A percentile compares a stretch with the other conserved stretches of the same genome.
These are phyloP conservation scores for Prototheca wickerhamii DNA, from an alignment of 163 green algal species.

Conservation along the genomic window DNA sequence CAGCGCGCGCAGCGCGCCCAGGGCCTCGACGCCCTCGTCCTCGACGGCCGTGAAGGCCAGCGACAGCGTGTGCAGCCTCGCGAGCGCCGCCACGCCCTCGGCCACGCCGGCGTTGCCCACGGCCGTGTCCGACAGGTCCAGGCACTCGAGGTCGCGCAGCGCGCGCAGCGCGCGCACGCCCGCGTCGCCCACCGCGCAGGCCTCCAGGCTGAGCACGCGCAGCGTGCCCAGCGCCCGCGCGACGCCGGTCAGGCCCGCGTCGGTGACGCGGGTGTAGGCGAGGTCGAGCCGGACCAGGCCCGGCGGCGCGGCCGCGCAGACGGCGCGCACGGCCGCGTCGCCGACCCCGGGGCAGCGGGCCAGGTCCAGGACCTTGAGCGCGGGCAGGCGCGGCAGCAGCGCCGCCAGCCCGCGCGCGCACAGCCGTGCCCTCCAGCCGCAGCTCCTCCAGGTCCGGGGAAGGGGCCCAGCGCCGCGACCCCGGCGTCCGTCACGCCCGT, in stretches of 20 bases:
- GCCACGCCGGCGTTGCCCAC: slow-evolving; percentile 29
- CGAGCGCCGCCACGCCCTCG: slow-evolving; percentile 19
- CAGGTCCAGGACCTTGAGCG: slow-evolving; percentile 14
- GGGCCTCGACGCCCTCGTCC: slow-evolving; percentile 15
- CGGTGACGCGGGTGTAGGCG: slow-evolving; percentile 11
- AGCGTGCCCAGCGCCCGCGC: neutral
- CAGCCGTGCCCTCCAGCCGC: slow-evolving; percentile 4
- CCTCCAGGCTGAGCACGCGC: slow-evolving; percentile 1
- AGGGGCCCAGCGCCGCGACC: slow-evolving; percentile 9
- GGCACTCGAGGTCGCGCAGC: slow-evolving; percentile 26
- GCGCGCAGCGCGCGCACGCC: slow-evolving; percentile 4
- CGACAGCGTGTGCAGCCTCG: slow-evolving; percentile 34
- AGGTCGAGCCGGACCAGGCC: slow-evolving; percentile 9
- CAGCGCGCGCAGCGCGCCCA: slow-evolving; percentile 28
- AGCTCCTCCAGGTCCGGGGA: slow-evolving; percentile 7
- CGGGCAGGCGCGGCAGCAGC: slow-evolving; percentile 12
- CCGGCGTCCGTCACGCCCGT: slow-evolving; percentile 7
- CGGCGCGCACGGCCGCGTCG: slow-evolving; percentile 3
- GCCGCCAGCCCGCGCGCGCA: slow-evolving; percentile 11
- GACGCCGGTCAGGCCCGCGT: slow-evolving; percentile 8
- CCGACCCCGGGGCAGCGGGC: slow-evolving; percentile 19
- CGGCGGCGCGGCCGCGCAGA: neutral
- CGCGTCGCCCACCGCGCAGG: slow-evolving; percentile 9
- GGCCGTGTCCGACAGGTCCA: slow-evolving; percentile 48
- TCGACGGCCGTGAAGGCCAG: slow-evolving; percentile 35